These are phyloP conservation scores for Acanthamoeba lenticulata DNA, from an alignment of 208 protist species.

Conservation along the genomic window DNA sequence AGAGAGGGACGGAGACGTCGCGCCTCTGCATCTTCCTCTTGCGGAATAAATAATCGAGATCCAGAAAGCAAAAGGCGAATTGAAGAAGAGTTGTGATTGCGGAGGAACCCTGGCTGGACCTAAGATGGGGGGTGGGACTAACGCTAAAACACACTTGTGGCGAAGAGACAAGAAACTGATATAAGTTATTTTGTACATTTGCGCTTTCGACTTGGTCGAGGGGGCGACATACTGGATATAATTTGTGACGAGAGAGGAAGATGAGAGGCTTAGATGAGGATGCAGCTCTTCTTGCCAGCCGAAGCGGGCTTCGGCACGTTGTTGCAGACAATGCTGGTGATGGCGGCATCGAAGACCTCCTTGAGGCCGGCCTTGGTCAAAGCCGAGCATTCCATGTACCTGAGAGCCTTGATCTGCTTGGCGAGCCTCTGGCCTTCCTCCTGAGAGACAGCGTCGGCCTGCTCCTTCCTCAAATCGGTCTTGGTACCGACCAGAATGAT, in stretches of 20 bases:
- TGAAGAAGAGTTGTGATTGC: neutral
- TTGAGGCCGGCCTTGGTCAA: slow-evolving; percentile 55
- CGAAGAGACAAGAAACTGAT: neutral
- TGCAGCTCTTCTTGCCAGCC: slow-evolving; percentile 60
- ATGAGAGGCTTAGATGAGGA: slow-evolving; percentile 25
- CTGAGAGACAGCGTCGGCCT: slow-evolving; percentile 39
- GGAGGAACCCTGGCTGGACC: neutral
- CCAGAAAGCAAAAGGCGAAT: neutral
- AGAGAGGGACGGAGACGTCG: neutral
- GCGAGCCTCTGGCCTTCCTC: slow-evolving; percentile 65
- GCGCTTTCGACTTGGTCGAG: too few species aligned
- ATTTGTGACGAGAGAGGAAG: neutral
- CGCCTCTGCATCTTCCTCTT: neutral
- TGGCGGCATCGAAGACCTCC: slow-evolving; percentile 67
- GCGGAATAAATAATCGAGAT: slow-evolving; percentile 2
- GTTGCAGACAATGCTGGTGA: slow-evolving; percentile 70
- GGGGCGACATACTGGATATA: neutral
- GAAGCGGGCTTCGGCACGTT: slow-evolving; percentile 28
- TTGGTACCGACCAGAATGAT: slow-evolving; percentile 69
- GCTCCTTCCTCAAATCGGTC: slow-evolving; percentile 70
- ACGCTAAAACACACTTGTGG: neutral
- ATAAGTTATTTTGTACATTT: neutral
- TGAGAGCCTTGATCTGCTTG: slow-evolving; percentile 68
- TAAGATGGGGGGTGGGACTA: neutral
- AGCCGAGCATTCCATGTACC: slow-evolving; percentile 66